A percentile compares a stretch with the other conserved stretches of the same genome.
Conservation (phyloP, 1,284 basidiomycete species). For the Pisolithus thermaeus region DNA sequence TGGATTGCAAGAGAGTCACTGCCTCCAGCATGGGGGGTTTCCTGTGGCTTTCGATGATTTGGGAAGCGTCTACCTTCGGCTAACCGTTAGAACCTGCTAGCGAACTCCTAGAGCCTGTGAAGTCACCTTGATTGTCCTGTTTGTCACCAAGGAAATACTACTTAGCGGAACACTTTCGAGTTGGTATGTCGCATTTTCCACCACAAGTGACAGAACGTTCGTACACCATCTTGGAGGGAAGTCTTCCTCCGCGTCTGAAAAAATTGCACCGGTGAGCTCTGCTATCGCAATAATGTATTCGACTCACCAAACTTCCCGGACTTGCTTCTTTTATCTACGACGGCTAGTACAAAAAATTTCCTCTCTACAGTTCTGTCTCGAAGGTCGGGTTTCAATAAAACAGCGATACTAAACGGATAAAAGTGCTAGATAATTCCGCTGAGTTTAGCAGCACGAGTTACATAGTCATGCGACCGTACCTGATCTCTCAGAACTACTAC, state of each 20-base stretch:
- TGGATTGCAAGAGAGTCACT: conserved; percentile 40
- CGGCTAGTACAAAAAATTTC: conserved; percentile 70
- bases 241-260: conserved; percentile 54
- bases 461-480: conserved; percentile 40
- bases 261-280: not conserved
- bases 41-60: conserved; percentile 59
- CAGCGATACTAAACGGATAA: conserved; percentile 59
- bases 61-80: conserved; percentile 62
- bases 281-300: not conserved
- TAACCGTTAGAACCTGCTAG: conserved; percentile 5
- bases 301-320: conserved; percentile 46
- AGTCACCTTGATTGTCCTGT: conserved; percentile 63
- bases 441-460: conserved; percentile 1
- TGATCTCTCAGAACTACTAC: conserved; percentile 82
- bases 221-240: conserved; percentile 78
- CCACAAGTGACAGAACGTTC: conserved; percentile 38
- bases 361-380: conserved; percentile 37
- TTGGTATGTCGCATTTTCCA: conserved; percentile 64
- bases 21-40: conserved; percentile 59
- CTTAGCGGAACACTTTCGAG: conserved; percentile 60
- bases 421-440: conserved; percentile 61
- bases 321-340: conserved; percentile 66
- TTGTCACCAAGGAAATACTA: conserved; percentile 78
- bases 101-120: conserved; percentile 1
- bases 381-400: conserved; percentile 72